Conservation (phyloP, 768 basidiomycete genomes). For the Mycena rosella region DNA sequence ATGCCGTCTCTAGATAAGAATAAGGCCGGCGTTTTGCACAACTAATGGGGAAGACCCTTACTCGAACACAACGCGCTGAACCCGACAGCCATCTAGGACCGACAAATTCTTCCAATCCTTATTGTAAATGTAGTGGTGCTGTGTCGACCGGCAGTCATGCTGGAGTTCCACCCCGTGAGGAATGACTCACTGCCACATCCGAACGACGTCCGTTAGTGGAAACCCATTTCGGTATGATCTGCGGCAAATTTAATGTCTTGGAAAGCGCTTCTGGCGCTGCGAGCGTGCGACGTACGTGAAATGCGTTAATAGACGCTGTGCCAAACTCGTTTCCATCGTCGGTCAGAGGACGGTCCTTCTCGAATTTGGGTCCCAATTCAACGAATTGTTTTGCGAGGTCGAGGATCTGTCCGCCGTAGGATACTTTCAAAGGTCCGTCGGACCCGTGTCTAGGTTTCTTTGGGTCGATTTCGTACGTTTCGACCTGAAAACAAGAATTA, state of each 20-base stretch:
- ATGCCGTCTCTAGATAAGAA: no score
- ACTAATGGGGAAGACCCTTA: slow-evolving; percentile 14
- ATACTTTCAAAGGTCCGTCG: slow-evolving; percentile 45
- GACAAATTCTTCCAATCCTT: slow-evolving; percentile 39
- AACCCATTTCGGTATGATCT: slow-evolving; percentile 28
- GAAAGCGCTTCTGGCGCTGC: no score
- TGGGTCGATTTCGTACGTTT: slow-evolving; percentile 49
- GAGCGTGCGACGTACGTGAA: slow-evolving; percentile 13
- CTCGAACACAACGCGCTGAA: slow-evolving; percentile 44
- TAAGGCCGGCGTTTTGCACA: no score
- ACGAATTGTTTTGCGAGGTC: neutral
- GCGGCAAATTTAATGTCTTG: no score
- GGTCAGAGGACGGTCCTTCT: slow-evolving; percentile 16
- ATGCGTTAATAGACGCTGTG: slow-evolving; percentile 22
- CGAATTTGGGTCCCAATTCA: slow-evolving; percentile 30
- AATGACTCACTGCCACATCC: slow-evolving; percentile 12
- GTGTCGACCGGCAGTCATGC: neutral
- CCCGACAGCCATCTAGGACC: slow-evolving; percentile 38
- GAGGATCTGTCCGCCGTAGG: slow-evolving; percentile 17
- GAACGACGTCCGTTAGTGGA: slow-evolving; percentile 7
- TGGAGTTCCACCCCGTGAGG: neutral
- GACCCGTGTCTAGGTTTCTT: slow-evolving; percentile 50
- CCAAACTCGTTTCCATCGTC: slow-evolving; percentile 26
- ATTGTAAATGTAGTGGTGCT: slow-evolving; percentile 44
- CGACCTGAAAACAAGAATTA: slow-evolving; percentile 33